Conservation (phyloP, 192 early-diverging fungal species). For the Kappamyces sp. region DNA sequence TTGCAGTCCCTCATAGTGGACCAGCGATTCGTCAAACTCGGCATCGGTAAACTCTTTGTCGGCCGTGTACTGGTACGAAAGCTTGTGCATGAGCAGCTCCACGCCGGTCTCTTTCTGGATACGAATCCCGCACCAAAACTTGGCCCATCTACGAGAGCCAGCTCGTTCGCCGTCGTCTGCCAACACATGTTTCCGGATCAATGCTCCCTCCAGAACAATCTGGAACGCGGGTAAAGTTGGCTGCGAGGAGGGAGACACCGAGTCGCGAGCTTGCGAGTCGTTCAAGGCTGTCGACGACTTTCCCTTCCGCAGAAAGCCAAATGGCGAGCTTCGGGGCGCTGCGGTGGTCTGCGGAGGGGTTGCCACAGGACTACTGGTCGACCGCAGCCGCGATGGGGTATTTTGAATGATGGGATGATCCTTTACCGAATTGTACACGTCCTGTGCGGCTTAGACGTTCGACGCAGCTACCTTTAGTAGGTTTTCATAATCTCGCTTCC, state of each 20-base stretch:
- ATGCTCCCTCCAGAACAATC: conserved; percentile 55
- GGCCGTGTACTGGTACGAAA: conserved; percentile 44
- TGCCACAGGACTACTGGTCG: background rate
- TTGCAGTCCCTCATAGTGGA: background rate
- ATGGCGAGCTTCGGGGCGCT: background rate
- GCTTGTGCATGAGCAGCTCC: conserved; percentile 76
- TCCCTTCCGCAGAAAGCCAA: background rate
- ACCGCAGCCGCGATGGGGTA: conserved; percentile 11
- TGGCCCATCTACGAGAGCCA: conserved; percentile 79
- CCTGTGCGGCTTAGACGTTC: conserved; percentile 5
- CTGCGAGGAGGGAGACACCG: conserved; percentile 15
- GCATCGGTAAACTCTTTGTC: conserved; percentile 19
- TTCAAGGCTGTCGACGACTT: background rate
- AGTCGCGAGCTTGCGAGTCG: background rate
- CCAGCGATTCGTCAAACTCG: background rate
- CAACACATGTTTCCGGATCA: conserved; percentile 82
- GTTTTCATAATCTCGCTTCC: conserved; percentile 51
- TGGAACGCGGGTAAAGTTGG: conserved; percentile 24
- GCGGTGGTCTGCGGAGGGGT: too few species aligned
- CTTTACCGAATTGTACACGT: conserved; percentile 57
- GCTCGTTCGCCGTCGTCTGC: conserved; percentile 72
- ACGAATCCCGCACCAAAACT: conserved; percentile 60
- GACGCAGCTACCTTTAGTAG: conserved; percentile 38
- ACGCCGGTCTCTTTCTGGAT: conserved; percentile 55
- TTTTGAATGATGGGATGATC: conserved; percentile 45